Conservation (phyloP, 2,329 filamentous ascomycete species). For the Eurotiales sp. region DNA sequence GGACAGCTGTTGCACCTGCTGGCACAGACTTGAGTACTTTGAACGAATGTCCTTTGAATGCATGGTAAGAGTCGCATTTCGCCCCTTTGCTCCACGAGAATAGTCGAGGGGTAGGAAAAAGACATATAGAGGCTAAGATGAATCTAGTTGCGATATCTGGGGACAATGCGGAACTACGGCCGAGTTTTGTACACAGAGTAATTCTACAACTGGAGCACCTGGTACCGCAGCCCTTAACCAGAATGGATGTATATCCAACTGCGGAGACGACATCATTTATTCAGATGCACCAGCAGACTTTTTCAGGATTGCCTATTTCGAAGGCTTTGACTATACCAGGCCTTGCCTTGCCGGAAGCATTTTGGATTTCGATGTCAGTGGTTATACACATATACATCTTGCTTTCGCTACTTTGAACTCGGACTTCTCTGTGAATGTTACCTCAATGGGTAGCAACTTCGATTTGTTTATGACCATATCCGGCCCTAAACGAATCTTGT, state of each 20-base stretch:
- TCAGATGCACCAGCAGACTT: slow-evolving; percentile 10
- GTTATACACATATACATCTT: slow-evolving; percentile 25
- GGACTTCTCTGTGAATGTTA: slow-evolving; percentile 28
- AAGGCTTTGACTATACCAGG: slow-evolving; percentile 27
- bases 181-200: slow-evolving; percentile 37
- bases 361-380: not conserved
- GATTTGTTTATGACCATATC: slow-evolving; percentile 27
- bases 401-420: slow-evolving; percentile 33
- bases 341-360: slow-evolving; percentile 25
- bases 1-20: slow-evolving; percentile 20
- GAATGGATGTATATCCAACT: slow-evolving; percentile 42
- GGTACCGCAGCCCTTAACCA: slow-evolving; percentile 32
- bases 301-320: slow-evolving; percentile 28
- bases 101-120: no score
- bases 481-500: slow-evolving; percentile 37
- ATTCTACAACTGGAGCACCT: slow-evolving; percentile 27
- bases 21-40: slow-evolving; percentile 20
- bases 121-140: no score
- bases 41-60: slow-evolving; percentile 42
- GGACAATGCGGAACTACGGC: slow-evolving; percentile 43
- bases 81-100: not conserved
- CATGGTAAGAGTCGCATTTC: slow-evolving; percentile 16
- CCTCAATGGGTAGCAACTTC: slow-evolving; percentile 27
- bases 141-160: slow-evolving; percentile 33
- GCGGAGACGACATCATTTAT: slow-evolving; percentile 35